Evolutionary conservation across 495 filamentous ascomycete species (phyloP), one percentile per base, ranked within the genome.

Genomic region (Aspergillus heteromorphus): DNA sequence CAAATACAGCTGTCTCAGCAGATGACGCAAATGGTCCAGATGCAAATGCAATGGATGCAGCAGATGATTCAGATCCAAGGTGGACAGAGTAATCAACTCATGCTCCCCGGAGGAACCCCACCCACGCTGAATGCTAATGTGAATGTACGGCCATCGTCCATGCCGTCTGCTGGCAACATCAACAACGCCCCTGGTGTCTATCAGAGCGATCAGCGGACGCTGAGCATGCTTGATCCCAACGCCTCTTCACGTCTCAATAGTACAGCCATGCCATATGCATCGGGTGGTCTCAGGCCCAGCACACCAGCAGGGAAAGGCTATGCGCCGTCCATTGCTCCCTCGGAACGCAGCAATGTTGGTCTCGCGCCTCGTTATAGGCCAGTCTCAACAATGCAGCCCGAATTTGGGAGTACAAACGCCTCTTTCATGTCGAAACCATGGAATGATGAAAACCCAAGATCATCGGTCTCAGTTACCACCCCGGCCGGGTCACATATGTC

Each of bases 331-430:
- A 92, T 97, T 52, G 92, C 93, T 4, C 95, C 93, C 4, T 95
- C 88, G 1, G 93, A 98, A 72, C 86, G 93, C 47, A 96, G 89
- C 71, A 97, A 91, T 66, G 79, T 97, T 53, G 95, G 93, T 2
- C 73, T 92, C 45, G 88, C 92, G 20, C 84, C 89, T 31, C 84
- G 93, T n/a, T 98, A 98, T 70, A 84, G 95, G 13, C 92, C 95
- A 0, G 91, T 98, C 0, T 92, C 89, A 1, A 70, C 66, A 20
- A 64, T 73, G 34, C 56, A 64, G 57, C 54, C 63, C 62, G 55
- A 75, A 4, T 67, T 53, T 56, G 69, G 40, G 63, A 63, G 59
- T 77, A 9, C 80, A 73, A 18, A 66, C 71, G 51, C 76, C 61
- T 80, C 83, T 1, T 77, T 81, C 0, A 70, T 73, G 14, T 62